Conservation (phyloP, 208 protist species). For the Hexamita inflata region DNA sequence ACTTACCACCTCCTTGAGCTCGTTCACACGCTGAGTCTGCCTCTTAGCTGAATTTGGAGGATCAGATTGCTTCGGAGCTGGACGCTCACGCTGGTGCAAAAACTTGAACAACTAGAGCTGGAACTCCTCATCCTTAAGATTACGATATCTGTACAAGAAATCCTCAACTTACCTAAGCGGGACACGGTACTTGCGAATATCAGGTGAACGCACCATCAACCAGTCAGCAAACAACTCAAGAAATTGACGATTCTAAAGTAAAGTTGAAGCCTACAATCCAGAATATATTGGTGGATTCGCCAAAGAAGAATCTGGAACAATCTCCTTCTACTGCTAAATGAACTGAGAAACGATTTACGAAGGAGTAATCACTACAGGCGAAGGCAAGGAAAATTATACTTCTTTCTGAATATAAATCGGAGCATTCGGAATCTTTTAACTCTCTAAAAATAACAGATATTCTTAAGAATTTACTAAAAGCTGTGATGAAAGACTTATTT, state of each 20-base stretch:
- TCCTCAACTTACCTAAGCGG: background rate
- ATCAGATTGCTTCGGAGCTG: background rate
- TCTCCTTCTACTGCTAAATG: too few species aligned
- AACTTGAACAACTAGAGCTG: background rate
- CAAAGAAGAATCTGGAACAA: background rate
- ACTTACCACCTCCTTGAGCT: background rate
- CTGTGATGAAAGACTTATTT: too few species aligned
- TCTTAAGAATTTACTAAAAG: too few species aligned
- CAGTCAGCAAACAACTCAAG: conserved; percentile 3
- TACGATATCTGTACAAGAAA: background rate
- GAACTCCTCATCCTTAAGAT: background rate
- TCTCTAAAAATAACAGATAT: too few species aligned
- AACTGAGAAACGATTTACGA: too few species aligned
- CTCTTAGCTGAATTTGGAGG: background rate
- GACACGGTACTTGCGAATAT: background rate
- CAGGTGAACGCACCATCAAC: conserved; percentile 5
- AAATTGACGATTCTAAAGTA: background rate
- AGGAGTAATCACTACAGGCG: too few species aligned
- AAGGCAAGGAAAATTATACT: too few species aligned
- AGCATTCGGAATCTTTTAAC: too few species aligned
- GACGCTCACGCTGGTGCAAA: background rate
- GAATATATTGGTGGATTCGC: background rate
- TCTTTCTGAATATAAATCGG: too few species aligned
- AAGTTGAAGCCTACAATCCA: background rate
- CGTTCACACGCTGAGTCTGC: background rate